A percentile compares a stretch with the other conserved stretches of the same genome.
These are phyloP conservation scores for Dovyalis caffra DNA, from an alignment of 345 rosid species.

Conservation along the genomic window DNA sequence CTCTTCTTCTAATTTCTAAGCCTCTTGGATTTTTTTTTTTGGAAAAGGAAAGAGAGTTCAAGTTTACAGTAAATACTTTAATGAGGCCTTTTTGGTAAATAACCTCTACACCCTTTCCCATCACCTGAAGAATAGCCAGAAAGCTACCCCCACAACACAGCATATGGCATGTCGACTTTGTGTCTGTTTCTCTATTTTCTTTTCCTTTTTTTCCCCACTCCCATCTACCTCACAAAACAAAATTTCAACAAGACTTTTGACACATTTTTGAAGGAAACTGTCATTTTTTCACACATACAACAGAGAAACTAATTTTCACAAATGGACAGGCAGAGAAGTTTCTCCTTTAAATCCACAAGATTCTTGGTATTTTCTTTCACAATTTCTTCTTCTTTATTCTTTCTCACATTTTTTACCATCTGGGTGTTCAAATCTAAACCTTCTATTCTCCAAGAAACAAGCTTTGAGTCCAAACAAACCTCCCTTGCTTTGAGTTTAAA, in stretches of 20 bases:
- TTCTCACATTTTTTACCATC: conserved; percentile 51
- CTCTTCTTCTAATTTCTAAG: not conserved
- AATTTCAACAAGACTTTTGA: not conserved
- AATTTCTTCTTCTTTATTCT: conserved; percentile 54
- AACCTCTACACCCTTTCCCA: not conserved
- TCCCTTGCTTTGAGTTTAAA: conserved; percentile 17
- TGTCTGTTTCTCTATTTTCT: not conserved
- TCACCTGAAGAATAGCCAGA: conserved; percentile 6
- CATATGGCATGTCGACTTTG: not conserved
- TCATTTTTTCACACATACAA: not conserved
- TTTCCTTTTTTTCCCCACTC: no score
- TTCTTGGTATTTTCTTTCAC: conserved; percentile 47
- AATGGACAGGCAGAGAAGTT: conserved; percentile 88
- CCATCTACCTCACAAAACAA: not conserved
- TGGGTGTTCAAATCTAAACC: conserved; percentile 59
- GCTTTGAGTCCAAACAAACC: conserved; percentile 38
- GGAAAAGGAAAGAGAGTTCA: not conserved
- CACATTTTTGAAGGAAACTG: not conserved
- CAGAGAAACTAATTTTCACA: not conserved
- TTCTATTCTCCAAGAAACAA: conserved; percentile 35
- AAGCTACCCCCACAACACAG: not conserved
- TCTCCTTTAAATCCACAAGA: conserved; percentile 63
- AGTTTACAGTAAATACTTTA: no score
- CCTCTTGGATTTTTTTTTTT: not conserved
- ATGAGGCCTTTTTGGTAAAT: no score